A percentile compares a stretch with the other conserved stretches of the same genome.
Conservation (phyloP, 768 basidiomycete species). For the Lentinula sp. region DNA sequence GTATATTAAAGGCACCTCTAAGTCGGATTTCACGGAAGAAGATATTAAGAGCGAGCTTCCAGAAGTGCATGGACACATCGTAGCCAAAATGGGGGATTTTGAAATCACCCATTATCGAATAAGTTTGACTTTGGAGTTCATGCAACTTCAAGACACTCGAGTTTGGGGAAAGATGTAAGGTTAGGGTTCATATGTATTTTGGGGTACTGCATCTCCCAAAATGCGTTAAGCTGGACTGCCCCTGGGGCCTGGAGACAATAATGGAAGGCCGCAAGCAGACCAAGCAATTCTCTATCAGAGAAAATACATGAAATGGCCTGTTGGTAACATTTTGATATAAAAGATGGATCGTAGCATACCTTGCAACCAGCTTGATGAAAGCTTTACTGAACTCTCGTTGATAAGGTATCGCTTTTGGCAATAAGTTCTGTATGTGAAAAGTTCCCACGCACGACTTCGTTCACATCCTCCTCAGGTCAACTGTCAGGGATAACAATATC, state of each 20-base stretch:
- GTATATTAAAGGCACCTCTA: constrained; percentile 92
- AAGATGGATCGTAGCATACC: too few species aligned
- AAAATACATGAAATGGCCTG: too few species aligned
- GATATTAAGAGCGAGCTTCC: constrained; percentile 80
- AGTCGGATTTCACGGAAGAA: constrained; percentile 96
- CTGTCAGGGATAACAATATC: constrained; percentile 19
- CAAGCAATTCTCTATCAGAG: too few species aligned
- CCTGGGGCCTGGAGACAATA: too few species aligned
- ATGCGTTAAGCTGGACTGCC: too few species aligned
- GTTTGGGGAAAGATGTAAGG: not conserved
- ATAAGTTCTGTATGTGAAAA: too few species aligned
- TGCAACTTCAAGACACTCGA: not conserved
- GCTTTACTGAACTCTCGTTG: too few species aligned
- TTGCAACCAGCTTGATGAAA: too few species aligned
- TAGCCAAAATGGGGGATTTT: constrained; percentile 33
- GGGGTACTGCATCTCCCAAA: not conserved
- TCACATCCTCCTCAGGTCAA: too few species aligned
- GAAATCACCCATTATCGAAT: not conserved
- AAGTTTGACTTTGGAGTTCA: not conserved
- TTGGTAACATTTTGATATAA: too few species aligned
- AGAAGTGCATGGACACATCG: constrained; percentile 76
- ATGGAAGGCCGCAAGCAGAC: not conserved
- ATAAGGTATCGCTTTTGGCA: too few species aligned
- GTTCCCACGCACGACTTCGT: too few species aligned
- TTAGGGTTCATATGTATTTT: not conserved